Conservation (phyloP, 805 yeast genomes). For the Kluyveromyces lactis region DNA sequence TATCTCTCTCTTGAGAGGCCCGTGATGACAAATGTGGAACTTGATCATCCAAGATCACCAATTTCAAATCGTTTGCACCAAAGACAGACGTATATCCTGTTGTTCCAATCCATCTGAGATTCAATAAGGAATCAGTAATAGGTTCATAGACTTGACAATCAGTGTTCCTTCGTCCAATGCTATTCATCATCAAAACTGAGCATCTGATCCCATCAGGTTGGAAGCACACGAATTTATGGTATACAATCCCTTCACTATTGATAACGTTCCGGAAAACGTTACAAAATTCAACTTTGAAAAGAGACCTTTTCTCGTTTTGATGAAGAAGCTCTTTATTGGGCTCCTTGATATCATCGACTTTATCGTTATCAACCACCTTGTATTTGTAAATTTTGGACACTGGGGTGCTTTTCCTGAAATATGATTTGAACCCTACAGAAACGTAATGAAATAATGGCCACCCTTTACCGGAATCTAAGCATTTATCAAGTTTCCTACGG, state of each 20-base stretch:
- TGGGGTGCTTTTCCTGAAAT: conserved; percentile 24
- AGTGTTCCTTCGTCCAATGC: conserved; percentile 24
- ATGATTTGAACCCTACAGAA: conserved; percentile 22
- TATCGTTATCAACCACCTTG: conserved; percentile 9
- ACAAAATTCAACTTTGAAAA: conserved; percentile 28
- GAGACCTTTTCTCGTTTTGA: conserved; percentile 6
- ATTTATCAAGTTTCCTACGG: conserved; percentile 21
- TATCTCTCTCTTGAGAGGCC: too few relatives aligned
- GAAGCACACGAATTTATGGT: conserved; percentile 28
- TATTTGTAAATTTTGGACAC: conserved; percentile 27
- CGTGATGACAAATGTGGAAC: conserved; percentile 18
- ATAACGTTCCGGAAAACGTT: conserved; percentile 22
- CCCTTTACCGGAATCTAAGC: conserved; percentile 22
- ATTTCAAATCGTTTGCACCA: conserved; percentile 29
- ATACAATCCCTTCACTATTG: conserved; percentile 15
- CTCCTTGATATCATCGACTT: conserved; percentile 9
- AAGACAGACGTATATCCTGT: conserved; percentile 29
- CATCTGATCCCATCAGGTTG: conserved; percentile 15
- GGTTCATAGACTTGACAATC: conserved; percentile 15
- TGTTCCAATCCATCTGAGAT: conserved; percentile 34
- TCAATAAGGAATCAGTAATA: conserved; percentile 22
- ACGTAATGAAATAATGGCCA: conserved; percentile 31
- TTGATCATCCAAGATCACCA: conserved; percentile 28
- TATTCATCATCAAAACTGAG: conserved; percentile 25
- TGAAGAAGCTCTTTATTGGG: conserved; percentile 6